Conservation (phyloP, 1,284 basidiomycete species). For the Thelephora terrestris region DNA sequence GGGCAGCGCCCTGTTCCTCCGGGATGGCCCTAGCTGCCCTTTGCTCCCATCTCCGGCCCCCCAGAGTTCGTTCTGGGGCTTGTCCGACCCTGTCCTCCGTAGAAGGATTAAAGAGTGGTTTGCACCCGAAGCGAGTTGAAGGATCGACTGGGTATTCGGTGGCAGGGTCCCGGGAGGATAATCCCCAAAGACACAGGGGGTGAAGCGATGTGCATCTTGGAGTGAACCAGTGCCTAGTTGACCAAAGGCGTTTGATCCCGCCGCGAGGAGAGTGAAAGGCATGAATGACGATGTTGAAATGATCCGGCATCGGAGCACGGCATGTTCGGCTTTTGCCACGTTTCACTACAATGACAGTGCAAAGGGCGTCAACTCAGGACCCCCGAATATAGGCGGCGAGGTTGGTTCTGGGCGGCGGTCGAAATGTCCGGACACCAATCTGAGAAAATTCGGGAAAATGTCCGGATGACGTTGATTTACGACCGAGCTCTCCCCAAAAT, state of each 20-base stretch:
- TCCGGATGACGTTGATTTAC: no score
- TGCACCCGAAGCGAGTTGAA: conserved; percentile 45
- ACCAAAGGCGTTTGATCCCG: conserved; percentile 72
- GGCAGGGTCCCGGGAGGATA: conserved; percentile 15
- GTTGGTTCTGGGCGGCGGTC: no score
- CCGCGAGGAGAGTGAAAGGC: conserved; percentile 24
- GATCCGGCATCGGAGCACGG: no score
- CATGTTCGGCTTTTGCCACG: no score
- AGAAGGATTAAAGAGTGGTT: conserved; percentile 58
- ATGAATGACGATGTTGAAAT: no score
- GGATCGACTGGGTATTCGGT: conserved; percentile 18
- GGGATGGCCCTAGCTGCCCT: conserved; percentile 49
- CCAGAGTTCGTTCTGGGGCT: conserved; percentile 39
- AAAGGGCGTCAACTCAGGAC: no score
- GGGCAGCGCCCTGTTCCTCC: conserved; percentile 9
- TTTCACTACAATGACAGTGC: no score
- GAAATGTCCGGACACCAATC: no score
- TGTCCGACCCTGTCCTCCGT: conserved; percentile 13
- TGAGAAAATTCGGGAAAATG: no score
- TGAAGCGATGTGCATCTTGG: conserved; percentile 52
- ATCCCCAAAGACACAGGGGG: conserved; percentile 32
- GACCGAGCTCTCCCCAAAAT: no score
- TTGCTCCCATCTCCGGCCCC: conserved; percentile 51
- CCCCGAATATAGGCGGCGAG: no score
- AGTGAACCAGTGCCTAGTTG: conserved; percentile 54